phyloP scores from a whole-genome alignment of 2,329 filamentous ascomycete genomes.

The Hypomyces rosellus region DNA sequence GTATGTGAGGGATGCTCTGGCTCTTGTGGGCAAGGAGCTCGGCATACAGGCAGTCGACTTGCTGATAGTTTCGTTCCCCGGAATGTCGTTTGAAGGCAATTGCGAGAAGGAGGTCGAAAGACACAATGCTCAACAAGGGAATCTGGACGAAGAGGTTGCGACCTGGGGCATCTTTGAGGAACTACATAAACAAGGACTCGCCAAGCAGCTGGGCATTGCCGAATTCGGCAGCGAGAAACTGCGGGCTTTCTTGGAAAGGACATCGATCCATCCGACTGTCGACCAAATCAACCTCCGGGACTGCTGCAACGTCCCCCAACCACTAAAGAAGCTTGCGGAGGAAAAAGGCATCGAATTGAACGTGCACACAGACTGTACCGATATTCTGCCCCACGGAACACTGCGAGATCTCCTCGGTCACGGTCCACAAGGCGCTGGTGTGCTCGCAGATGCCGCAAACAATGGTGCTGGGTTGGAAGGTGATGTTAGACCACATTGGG shows the following conservation, averaged over 20 bases:
- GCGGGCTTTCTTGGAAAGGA: conserved; percentile 65
- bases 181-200: conserved; percentile 63
- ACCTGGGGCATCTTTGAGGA: conserved; percentile 70
- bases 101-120: conserved; percentile 72
- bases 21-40: conserved; percentile 74
- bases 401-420: conserved; percentile 75
- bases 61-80: conserved; percentile 87
- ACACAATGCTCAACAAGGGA: conserved; percentile 53
- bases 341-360: conserved; percentile 76
- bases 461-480: conserved; percentile 57
- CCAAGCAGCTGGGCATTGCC: conserved; percentile 72
- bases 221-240: conserved; percentile 88
- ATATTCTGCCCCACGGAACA: conserved; percentile 82
- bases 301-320: conserved; percentile 91
- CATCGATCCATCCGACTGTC: conserved; percentile 68
- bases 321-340: conserved; percentile 78
- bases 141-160: conserved; percentile 60
- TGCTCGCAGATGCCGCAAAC: conserved; percentile 58
- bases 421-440: conserved; percentile 63
- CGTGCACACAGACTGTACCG: conserved; percentile 89
- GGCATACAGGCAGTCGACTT: conserved; percentile 72
- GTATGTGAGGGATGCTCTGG: conserved; percentile 72
- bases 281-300: conserved; percentile 96
- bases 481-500: conserved; percentile 84
- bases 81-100: conserved; percentile 87